Conservation (phyloP, 805 yeast species). For the Myxozyma nipponensis region DNA sequence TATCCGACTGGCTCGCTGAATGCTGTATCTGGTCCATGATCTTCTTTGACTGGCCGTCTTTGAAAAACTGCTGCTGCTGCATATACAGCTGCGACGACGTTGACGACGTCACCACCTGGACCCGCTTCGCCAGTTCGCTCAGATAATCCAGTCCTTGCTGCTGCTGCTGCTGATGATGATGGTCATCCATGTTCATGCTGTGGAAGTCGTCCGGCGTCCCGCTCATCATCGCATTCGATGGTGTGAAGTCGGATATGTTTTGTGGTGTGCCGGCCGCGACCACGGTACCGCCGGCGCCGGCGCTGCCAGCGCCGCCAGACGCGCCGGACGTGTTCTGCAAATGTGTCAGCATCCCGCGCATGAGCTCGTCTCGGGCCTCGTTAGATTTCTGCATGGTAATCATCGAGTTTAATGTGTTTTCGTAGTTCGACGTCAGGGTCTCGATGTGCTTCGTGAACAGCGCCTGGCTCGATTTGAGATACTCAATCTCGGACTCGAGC, state of each 20-base stretch:
- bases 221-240: constrained; percentile 7
- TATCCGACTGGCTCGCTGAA: neutral
- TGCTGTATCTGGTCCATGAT: constrained; percentile 11
- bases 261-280: constrained; percentile 12
- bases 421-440: constrained; percentile 18
- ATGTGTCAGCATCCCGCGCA: constrained; percentile 22
- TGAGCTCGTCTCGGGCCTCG: constrained; percentile 28
- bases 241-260: constrained; percentile 16
- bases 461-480: constrained; percentile 20
- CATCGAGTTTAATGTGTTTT: constrained; percentile 19
- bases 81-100: constrained; percentile 26
- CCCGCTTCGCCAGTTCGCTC: constrained; percentile 22
- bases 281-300: neutral
- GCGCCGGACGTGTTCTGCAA: constrained; percentile 12
- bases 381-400: constrained; percentile 29
- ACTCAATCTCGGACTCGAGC: constrained; percentile 26
- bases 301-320: neutral
- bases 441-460: constrained; percentile 24
- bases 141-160: constrained; percentile 23
- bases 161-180: constrained; percentile 3
- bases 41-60: constrained; percentile 21
- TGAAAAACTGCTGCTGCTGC: constrained; percentile 25
- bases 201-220: constrained; percentile 22
- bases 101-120: constrained; percentile 24
- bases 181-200: constrained; percentile 5